Evolutionary conservation across 148 eudicot genomes (phyloP), one percentile per base, ranked within the genome.

Genomic region (Dysphania ambrosioides): DNA sequence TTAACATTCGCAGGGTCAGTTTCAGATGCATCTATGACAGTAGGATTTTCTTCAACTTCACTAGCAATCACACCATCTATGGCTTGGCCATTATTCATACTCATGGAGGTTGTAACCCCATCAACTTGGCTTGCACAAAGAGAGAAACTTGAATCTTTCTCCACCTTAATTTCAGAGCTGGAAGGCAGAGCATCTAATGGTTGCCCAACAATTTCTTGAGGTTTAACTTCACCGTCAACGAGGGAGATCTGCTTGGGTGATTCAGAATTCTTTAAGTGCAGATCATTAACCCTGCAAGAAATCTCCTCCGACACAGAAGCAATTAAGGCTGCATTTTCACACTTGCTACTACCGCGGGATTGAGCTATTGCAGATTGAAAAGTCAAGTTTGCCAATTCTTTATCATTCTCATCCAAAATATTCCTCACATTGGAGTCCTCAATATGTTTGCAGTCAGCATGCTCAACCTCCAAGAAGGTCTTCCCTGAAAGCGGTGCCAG

Each of bases 381-480:
- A 30, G 69, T 73, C 21, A n/a, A 1, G 29, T n/a, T 11, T 19
- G 30, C 77, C 61, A 31, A 51, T 11, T 36, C 21, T 31, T 23
- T 24, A 69, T 41, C 58, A 27, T 6, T 44, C 15, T 15, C 72
- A 44, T 68, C 44, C 1, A 64, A 34, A 72, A 0, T 19, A 24
- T 72, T 64, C 12, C 27, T 74, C 15, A 57, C 70, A 12, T 44
- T 36, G 38, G 19, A 72, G 42, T 53, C 70, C 64, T 60, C 35
- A 19, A 65, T 60, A 65, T 55, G 66, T 41, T 71, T 80, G 57
- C 81, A 38, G 53, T 74, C 80, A 78, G 68, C 23, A 67, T 9
- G 56, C 32, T 64, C 68, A 35, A 30, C 42, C 49, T 67, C 62
- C 8, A 21, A 75, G 12, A 63, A 27, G 60, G 44, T 30, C 56